These are phyloP conservation scores for Leccinellum luteum DNA, from an alignment of 768 basidiomycete species.

Conservation along the genomic window DNA sequence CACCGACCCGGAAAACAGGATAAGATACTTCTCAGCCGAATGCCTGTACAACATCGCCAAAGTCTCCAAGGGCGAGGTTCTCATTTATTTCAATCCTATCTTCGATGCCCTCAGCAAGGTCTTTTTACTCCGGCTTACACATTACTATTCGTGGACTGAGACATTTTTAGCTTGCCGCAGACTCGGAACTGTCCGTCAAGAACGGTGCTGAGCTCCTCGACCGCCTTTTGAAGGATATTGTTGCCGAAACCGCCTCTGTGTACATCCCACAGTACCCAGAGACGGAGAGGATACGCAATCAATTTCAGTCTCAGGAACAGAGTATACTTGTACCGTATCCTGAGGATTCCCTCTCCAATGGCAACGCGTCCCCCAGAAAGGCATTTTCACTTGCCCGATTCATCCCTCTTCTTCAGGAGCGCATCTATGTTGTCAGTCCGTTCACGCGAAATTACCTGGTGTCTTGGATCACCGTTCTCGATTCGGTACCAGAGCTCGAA, in stretches of 20 bases:
- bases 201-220: conserved; percentile 97
- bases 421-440: conserved; percentile 93
- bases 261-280: conserved; percentile 89
- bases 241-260: conserved; percentile 92
- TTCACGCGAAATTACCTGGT: conserved; percentile 96
- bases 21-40: conserved; percentile 97
- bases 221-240: conserved; percentile 95
- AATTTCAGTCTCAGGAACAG: conserved; percentile 40
- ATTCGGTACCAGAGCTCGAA: conserved; percentile 95
- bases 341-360: conserved; percentile 37
- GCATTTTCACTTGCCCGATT: conserved; percentile 95
- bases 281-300: conserved; percentile 59
- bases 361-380: conserved; percentile 46
- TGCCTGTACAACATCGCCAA: conserved; percentile 98
- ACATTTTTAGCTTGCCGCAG: conserved; percentile 77
- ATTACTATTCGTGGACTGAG: conserved; percentile 11
- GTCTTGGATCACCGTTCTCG: conserved; percentile 93
- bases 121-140: conserved; percentile 17
- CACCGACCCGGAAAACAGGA: conserved; percentile 89
- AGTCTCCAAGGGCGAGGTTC: conserved; percentile 94
- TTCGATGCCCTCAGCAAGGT: conserved; percentile 98
- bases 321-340: conserved; percentile 68
- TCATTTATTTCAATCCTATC: conserved; percentile 97
- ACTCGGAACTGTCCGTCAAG: conserved; percentile 94
- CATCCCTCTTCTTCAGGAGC: conserved; percentile 88